A percentile compares a stretch with the other conserved stretches of the same genome.
Evolutionary conservation across 257 asterid species (phyloP).

Genomic region (Galeopsis tetrahit): DNA sequence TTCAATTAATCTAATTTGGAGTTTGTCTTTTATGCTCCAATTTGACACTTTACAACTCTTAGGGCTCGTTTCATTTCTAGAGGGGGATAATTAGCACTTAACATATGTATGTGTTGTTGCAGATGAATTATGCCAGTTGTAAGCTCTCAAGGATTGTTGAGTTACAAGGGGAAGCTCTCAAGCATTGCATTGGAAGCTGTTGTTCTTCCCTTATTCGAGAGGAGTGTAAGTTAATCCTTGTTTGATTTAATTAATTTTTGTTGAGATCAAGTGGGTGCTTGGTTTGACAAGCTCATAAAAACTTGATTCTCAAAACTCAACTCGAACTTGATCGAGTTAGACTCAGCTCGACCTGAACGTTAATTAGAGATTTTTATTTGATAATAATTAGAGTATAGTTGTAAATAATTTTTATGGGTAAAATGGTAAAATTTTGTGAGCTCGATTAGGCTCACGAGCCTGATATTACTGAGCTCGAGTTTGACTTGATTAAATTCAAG

Average conservation of each 20-base stretch:
- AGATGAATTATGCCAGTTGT: slow-evolving; percentile 74
- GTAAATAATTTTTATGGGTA: too few relatives aligned
- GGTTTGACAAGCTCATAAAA: too few relatives aligned
- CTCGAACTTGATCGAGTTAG: too few relatives aligned
- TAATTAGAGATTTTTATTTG: too few relatives aligned
- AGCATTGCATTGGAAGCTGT: slow-evolving; percentile 68
- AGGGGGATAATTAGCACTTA: not conserved
- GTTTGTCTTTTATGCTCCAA: not conserved
- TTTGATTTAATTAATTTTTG: not conserved
- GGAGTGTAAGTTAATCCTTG: slow-evolving; percentile 54
- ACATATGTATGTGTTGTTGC: slow-evolving; percentile 30
- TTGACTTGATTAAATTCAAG: too few relatives aligned
- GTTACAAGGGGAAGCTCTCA: slow-evolving; percentile 73
- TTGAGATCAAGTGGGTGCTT: not conserved
- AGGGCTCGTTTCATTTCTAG: too few relatives aligned
- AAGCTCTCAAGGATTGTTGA: slow-evolving; percentile 73
- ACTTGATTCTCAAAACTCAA: too few relatives aligned
- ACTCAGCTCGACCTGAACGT: too few relatives aligned
- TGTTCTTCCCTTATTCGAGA: slow-evolving; percentile 80
- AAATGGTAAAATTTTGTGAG: too few relatives aligned
- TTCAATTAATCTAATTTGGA: not conserved
- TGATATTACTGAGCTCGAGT: too few relatives aligned
- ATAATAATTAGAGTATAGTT: too few relatives aligned
- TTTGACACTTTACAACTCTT: slow-evolving; percentile 13
- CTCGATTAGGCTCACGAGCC: too few relatives aligned